Base-by-base conservation (phyloP, 306 rosid species). In the Prunus padus region DNA sequence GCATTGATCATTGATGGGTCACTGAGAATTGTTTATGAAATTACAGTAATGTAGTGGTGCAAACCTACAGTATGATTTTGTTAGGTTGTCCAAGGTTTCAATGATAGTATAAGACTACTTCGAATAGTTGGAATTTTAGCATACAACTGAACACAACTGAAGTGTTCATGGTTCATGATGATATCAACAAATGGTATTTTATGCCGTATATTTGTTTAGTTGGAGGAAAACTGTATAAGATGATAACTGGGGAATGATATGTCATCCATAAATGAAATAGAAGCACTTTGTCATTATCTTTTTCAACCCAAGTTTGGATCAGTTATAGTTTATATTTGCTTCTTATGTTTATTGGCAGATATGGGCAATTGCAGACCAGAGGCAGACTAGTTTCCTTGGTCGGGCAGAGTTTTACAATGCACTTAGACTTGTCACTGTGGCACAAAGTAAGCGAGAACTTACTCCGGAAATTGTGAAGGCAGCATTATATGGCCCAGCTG, bases 371-470 rank as follows among this genome's bases (percentile, higher is more conserved):
- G 92, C 99, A 72, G 90, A 92, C 76, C 88, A 56, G 81, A 87
- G 88, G 77, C 94, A 92, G 72, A 88, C 88, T 75, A 89, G 89
- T 44, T 96, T 80, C 76, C 98, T 96, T 55, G 97, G 97, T 51
- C 89, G 91, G 51, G 82, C 87, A 4, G 99, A 92, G 87, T 96
- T 96, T 80, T 92, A 96, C 85, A 91, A 96, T 88, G 98, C 98
- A 67, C 99, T 96, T 80, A 92, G 86, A 77, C 99, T 96, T 79
- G 96, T 90, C 51, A 96, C 99, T n/a, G 98, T 96, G 73, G 99
- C 97, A 63, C 99, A 96, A 78, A 92, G 93, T 80, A 95, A n/a
- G 84, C 90, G 96, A 44, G 97, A 92, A 40, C 82, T 96, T 16
- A 90, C 98, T 11, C 91, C 96, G 4, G 98, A 96, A 20, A 86